Evolutionary conservation across 495 filamentous ascomycete species (phyloP), one percentile per base, ranked within the genome.

Genomic region (Penicillium silybi): DNA sequence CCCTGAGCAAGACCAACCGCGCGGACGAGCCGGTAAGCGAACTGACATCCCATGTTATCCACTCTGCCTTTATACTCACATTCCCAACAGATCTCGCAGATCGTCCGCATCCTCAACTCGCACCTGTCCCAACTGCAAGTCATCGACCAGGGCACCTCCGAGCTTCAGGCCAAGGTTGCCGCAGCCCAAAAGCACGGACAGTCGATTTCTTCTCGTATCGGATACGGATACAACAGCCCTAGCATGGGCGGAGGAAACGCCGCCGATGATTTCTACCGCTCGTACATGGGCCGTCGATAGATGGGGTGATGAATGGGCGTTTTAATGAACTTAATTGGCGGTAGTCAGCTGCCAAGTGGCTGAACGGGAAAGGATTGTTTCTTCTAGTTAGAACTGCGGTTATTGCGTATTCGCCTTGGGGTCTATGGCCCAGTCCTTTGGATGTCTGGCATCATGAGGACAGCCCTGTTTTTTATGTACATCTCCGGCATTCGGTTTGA

Each of bases 31-130:
- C 91, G 58, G 92, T 96, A 82, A 67, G 90, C 82, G 20, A 11
- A 9, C 3, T 35, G 26, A 48, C 53, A 29, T 13, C 13, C 15
- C 27, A 41, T 41, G 2, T 13, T 32, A 13, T 32, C 11, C 11
- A 25, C 6, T 35, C 27, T 15, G 15, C 11, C 16, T 4, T 39
- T 17, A 32, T 46, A 32, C 56, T 64, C 41, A 57, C 48, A 16
- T 2, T 39, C 23, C 6, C 16, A 59, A 42, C 56, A 97, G 90
- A 80, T 98, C 59, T 91, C 89, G 25, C 87, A 93, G 65, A 95
- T 98, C 58, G 90, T 98, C 42, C 85, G 85, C 45, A 89, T 98
- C 38, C 84, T 98, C 48, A 98, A 98, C 66, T 81, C 87, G 39
- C 93, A 98, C 66, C 81, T 97, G 35, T 79, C 82, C 15, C 87